Conservation (phyloP, 805 yeast genomes). For the Suhomyces xylopsoci region DNA sequence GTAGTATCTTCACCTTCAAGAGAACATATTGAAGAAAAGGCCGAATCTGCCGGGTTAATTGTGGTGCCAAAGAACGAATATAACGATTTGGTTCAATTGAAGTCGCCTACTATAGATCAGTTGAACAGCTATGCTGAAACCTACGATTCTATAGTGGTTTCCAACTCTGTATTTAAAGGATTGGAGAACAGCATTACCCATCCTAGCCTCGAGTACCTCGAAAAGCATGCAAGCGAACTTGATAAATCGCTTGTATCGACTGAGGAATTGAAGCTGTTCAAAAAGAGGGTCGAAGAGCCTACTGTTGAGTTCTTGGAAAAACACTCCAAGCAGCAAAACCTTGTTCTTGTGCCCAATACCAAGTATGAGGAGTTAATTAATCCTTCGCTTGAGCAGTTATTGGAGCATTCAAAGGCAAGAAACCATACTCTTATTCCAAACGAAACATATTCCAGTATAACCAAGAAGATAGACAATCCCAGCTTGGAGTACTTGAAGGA, state of each 20-base stretch:
- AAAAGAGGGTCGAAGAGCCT: constrained; percentile 15
- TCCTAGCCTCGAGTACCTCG: constrained; percentile 7
- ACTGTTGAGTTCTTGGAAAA: constrained; percentile 18
- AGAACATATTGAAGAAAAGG: constrained; percentile 14
- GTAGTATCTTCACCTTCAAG: constrained; percentile 12
- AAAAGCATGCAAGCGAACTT: neutral
- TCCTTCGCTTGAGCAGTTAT: constrained; percentile 9
- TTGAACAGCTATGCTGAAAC: constrained; percentile 6
- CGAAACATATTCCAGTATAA: constrained; percentile 6
- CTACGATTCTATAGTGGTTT: constrained; percentile 4
- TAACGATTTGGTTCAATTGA: constrained; percentile 12
- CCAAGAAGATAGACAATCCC: constrained; percentile 10
- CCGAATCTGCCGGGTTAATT: constrained; percentile 11
- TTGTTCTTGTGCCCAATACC: constrained; percentile 3
- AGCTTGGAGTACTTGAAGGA: constrained; percentile 12
- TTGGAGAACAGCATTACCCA: constrained; percentile 10
- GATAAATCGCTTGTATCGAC: neutral
- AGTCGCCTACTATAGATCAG: constrained; percentile 9
- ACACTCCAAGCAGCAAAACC: constrained; percentile 8
- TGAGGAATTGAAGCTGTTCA: neutral
- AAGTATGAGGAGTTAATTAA: constrained; percentile 8
- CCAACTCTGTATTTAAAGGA: constrained; percentile 6
- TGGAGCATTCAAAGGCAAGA: neutral
- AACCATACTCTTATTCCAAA: neutral
- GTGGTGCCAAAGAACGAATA: constrained; percentile 17